These are phyloP conservation scores for Styphnolobium japonicum DNA, from an alignment of 306 rosid genomes.

Conservation along the genomic window DNA sequence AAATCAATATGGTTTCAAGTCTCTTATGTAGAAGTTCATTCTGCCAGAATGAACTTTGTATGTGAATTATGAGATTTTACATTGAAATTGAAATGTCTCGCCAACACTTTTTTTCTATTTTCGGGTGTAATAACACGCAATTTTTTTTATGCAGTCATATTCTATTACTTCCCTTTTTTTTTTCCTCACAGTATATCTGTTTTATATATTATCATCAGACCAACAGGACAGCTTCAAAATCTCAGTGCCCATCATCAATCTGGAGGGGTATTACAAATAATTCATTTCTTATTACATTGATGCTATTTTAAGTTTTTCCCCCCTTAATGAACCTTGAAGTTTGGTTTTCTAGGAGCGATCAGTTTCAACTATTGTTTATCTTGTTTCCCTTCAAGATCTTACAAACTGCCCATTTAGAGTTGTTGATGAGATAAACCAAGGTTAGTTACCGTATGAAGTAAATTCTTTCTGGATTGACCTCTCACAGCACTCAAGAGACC, in stretches of 20 bases:
- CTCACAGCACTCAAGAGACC: neutral
- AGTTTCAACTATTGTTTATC: conserved; percentile 93
- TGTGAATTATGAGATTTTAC: neutral
- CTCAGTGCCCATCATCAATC: conserved; percentile 97
- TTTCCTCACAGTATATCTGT: conserved; percentile 13
- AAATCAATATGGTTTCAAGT: neutral
- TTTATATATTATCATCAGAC: conserved; percentile 43
- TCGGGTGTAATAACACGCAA: no score
- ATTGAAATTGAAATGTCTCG: neutral
- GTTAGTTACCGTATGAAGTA: conserved; percentile 40
- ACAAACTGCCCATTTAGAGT: conserved; percentile 97
- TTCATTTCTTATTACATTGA: conserved; percentile 15
- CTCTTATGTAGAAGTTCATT: neutral
- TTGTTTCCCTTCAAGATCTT: conserved; percentile 95
- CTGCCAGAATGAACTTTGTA: neutral
- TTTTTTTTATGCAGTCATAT: conserved; percentile 3
- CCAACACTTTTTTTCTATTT: no score
- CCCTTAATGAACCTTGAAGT: conserved; percentile 11
- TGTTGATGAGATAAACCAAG: conserved; percentile 98
- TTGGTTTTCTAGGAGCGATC: conserved; percentile 71
- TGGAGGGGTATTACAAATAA: conserved; percentile 75
- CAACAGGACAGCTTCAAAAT: conserved; percentile 74
- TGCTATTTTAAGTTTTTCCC: neutral
- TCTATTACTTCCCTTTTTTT: neutral
- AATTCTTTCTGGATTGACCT: conserved; percentile 17